Conservation (phyloP, 169 alveolate species). For the Eimeria acervulina region DNA sequence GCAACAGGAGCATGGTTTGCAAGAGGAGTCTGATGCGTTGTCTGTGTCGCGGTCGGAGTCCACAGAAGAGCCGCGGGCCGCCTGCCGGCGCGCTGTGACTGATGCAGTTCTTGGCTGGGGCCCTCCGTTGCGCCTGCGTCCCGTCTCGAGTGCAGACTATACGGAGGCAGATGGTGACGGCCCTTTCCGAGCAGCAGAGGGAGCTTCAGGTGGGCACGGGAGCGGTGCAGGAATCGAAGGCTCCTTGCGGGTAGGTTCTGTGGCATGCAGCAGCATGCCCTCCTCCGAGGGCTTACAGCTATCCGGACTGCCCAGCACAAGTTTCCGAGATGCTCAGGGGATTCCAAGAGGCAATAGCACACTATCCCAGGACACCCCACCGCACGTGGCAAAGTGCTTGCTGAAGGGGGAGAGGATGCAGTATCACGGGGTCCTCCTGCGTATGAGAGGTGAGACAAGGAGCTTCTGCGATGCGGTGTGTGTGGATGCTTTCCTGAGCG, state of each 20-base stretch:
- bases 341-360: neutral
- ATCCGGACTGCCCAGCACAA: neutral
- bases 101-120: constrained; percentile 78
- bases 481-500: neutral
- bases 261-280: constrained; percentile 5
- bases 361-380: constrained; percentile 4
- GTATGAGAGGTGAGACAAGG: constrained; percentile 47
- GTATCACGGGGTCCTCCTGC: constrained; percentile 65
- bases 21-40: neutral
- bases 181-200: neutral
- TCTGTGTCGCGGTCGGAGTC: neutral
- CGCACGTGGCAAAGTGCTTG: constrained; percentile 31
- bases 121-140: constrained; percentile 63
- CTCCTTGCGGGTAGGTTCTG: neutral
- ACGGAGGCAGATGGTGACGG: neutral
- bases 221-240: constrained; percentile 20
- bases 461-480: too few relatives aligned
- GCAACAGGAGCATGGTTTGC: neutral
- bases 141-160: constrained; percentile 43
- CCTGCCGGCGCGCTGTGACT: constrained; percentile 56
- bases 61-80: neutral
- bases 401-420: constrained; percentile 53
- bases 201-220: neutral
- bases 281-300: neutral
- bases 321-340: neutral